These are phyloP conservation scores for Melastoma candidum DNA, from an alignment of 441 rosid genomes.

Conservation along the genomic window DNA sequence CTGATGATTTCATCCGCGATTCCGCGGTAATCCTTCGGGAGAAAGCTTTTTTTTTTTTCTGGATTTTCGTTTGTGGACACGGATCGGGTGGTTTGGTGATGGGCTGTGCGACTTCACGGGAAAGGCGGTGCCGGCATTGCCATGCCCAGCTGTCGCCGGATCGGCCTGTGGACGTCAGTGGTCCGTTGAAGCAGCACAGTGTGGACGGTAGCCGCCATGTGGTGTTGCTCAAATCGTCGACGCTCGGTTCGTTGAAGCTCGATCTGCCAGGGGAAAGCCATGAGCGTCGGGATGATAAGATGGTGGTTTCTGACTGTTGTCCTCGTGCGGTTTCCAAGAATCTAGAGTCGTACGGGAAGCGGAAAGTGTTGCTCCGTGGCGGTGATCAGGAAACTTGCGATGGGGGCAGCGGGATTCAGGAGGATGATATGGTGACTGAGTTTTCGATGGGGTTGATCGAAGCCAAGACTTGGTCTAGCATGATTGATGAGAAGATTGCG, in stretches of 20 bases:
- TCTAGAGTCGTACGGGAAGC: not conserved
- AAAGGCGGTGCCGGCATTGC: no score
- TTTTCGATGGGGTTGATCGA: constrained; percentile 6
- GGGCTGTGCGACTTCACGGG: no score
- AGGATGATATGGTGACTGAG: not conserved
- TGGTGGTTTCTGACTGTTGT: not conserved
- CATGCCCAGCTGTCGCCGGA: no score
- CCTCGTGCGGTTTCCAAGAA: not conserved
- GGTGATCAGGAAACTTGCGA: not conserved
- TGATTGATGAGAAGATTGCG: constrained; percentile 10
- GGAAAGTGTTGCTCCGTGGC: not conserved
- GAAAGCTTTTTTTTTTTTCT: no score
- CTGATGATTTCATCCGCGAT: no score
- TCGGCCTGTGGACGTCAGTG: no score
- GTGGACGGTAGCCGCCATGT: constrained; percentile 13
- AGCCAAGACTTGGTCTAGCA: constrained; percentile 15
- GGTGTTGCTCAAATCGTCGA: constrained; percentile 14
- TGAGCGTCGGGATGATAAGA: no score
- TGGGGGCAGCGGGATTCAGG: not conserved
- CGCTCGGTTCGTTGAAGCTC: constrained; percentile 14
- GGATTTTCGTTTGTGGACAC: no score
- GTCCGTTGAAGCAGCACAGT: not conserved
- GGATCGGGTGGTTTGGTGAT: no score
- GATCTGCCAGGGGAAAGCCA: constrained; percentile 2
- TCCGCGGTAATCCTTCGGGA: no score